phyloP scores from a whole-genome alignment of 352 stramenopile genomes.

The Phytopythium helicoides region DNA sequence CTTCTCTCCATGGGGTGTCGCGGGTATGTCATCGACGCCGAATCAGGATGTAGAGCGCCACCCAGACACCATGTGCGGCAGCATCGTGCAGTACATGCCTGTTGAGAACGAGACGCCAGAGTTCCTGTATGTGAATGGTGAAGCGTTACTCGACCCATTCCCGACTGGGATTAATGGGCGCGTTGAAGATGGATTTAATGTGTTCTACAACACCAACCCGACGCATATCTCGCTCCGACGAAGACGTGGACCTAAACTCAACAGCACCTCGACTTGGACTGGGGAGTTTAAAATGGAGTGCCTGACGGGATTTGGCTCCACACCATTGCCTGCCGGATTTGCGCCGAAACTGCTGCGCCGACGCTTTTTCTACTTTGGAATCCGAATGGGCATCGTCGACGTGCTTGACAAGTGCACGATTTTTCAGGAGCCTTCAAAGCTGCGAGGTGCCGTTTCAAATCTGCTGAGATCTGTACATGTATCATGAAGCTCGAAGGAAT shows the following conservation, averaged over 20 bases:
- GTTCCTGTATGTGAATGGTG: slow-evolving; percentile 59
- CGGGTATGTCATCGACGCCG: slow-evolving; percentile 34
- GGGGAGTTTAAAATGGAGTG: slow-evolving; percentile 38
- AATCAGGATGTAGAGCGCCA: slow-evolving; percentile 51
- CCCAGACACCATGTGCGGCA: slow-evolving; percentile 49
- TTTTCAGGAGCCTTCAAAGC: slow-evolving; percentile 4
- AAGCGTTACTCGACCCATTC: slow-evolving; percentile 33
- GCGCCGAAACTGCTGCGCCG: slow-evolving; percentile 27
- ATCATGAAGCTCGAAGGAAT: no score
- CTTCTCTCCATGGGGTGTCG: slow-evolving; percentile 57
- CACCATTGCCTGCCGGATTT: slow-evolving; percentile 34
- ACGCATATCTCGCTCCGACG: slow-evolving; percentile 35
- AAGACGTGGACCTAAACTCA: slow-evolving; percentile 16
- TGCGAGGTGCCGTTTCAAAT: neutral
- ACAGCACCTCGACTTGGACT: slow-evolving; percentile 16
- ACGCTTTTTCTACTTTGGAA: slow-evolving; percentile 38
- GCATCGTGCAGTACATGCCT: slow-evolving; percentile 52
- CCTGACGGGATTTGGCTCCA: slow-evolving; percentile 40
- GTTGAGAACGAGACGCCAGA: slow-evolving; percentile 28
- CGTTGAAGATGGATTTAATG: slow-evolving; percentile 22
- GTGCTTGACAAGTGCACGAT: slow-evolving; percentile 27
- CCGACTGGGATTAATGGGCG: slow-evolving; percentile 16
- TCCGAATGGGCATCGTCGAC: slow-evolving; percentile 19
- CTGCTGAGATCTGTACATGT: neutral
- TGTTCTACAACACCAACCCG: slow-evolving; percentile 50